Percentiles rank a stretch among this genome's conserved stretches.
phyloP scores from a whole-genome alignment of 1,139 yeast species.

The Waltiozyma sp. region DNA sequence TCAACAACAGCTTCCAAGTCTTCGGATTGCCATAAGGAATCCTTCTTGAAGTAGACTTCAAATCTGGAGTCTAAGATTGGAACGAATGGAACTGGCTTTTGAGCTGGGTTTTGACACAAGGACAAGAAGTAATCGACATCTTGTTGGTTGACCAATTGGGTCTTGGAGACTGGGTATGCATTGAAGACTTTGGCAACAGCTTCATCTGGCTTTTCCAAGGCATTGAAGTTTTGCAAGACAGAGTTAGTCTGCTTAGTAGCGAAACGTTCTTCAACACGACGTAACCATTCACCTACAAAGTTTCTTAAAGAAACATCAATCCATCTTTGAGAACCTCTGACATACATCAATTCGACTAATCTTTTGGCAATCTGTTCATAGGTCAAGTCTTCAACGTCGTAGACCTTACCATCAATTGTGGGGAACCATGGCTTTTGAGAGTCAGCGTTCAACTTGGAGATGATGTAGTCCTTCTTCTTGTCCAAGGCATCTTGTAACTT shows the following conservation, averaged over 20 bases:
- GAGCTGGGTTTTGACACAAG: constrained; percentile 72
- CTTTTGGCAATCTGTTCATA: constrained; percentile 85
- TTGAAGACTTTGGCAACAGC: constrained; percentile 50
- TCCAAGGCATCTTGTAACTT: constrained; percentile 74
- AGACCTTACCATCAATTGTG: constrained; percentile 56
- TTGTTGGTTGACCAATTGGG: constrained; percentile 86
- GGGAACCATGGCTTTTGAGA: constrained; percentile 97
- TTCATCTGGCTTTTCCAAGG: constrained; percentile 56
- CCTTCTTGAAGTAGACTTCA: constrained; percentile 95
- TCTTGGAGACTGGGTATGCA: constrained; percentile 61
- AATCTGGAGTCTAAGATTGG: constrained; percentile 92
- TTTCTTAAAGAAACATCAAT: constrained; percentile 78
- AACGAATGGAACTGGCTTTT: constrained; percentile 96
- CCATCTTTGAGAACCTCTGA: constrained; percentile 75
- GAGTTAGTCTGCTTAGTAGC: constrained; percentile 48
- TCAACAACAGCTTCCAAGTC: constrained; percentile 92
- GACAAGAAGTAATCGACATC: constrained; percentile 89
- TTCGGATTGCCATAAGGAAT: constrained; percentile 98
- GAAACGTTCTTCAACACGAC: constrained; percentile 96
- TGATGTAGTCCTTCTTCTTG: constrained; percentile 80
- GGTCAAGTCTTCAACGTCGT: constrained; percentile 90
- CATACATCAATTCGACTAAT: constrained; percentile 80
- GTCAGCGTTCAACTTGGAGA: constrained; percentile 78
- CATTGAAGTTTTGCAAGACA: constrained; percentile 60
- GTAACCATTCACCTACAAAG: constrained; percentile 75